Percentiles rank a stretch among this genome's conserved stretches.
Evolutionary conservation across 2,329 filamentous ascomycete genomes (phyloP).

Genomic region (Microdochium trichocladiopsis): DNA sequence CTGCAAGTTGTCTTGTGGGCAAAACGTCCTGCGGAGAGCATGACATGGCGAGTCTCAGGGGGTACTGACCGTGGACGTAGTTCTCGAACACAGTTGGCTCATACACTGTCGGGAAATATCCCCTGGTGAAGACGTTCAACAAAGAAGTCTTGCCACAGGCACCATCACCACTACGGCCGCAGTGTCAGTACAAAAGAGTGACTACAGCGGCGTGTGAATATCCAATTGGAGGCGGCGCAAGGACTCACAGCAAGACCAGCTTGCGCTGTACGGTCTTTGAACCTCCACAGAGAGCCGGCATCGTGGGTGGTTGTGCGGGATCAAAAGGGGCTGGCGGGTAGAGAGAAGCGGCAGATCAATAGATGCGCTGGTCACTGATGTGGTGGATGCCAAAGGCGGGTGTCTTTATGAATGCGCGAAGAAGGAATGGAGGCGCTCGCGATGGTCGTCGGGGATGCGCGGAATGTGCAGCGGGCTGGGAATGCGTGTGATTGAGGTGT

Average conservation of each 20-base stretch:
- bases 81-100: constrained; percentile 98
- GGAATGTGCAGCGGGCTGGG: neutral
- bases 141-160: constrained; percentile 96
- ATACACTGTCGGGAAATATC: constrained; percentile 98
- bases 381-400: neutral
- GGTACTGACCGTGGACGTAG: constrained; percentile 80
- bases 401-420: neutral
- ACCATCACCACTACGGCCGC: constrained; percentile 69
- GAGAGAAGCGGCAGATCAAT: neutral
- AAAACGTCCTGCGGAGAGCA: constrained; percentile 10
- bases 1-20: neutral
- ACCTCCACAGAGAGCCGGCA: constrained; percentile 55
- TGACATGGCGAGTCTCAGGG: neutral
- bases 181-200: constrained; percentile 5
- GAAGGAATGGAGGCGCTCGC: neutral
- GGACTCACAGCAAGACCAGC: constrained; percentile 79
- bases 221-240: constrained; percentile 9
- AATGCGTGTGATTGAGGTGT: neutral
- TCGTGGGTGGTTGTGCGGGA: constrained; percentile 9
- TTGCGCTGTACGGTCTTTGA: constrained; percentile 89
- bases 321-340: neutral
- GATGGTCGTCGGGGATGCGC: neutral
- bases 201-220: no score
- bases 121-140: constrained; percentile 97
- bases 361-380: neutral